Evolutionary conservation across 2,329 filamentous ascomycete species (phyloP).

Genomic region (Myriosclerotinia scirpicola): DNA sequence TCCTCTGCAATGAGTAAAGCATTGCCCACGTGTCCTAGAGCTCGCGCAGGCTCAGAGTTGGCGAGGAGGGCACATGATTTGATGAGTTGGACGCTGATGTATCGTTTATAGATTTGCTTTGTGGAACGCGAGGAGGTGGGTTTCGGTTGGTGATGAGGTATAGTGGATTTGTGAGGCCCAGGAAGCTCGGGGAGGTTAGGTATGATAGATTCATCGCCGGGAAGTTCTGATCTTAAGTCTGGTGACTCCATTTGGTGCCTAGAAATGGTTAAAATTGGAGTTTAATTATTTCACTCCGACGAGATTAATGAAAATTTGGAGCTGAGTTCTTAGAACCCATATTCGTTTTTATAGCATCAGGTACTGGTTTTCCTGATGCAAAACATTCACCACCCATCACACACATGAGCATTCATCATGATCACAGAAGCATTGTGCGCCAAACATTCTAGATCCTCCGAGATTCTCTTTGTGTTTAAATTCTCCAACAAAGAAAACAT

Average conservation of each 20-base stretch:
- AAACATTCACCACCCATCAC: background rate
- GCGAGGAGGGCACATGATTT: conserved; percentile 26
- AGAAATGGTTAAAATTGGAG: background rate
- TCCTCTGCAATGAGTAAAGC: conserved; percentile 23
- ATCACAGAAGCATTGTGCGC: background rate
- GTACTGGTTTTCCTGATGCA: background rate
- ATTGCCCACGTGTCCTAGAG: conserved; percentile 20
- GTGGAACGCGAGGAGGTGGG: background rate
- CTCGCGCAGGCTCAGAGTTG: background rate
- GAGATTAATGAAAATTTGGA: background rate
- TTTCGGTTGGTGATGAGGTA: too few relatives aligned
- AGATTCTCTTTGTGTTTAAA: background rate
- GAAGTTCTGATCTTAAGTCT: background rate
- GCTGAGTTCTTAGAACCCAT: fast-evolving
- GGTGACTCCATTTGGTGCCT: background rate
- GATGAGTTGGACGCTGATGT: conserved; percentile 26
- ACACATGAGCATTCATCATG: background rate
- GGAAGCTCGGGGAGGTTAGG: background rate
- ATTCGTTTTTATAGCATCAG: too few relatives aligned
- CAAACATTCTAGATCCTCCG: background rate
- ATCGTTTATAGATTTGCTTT: background rate
- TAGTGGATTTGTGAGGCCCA: background rate
- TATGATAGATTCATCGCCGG: background rate
- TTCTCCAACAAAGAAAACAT: background rate
- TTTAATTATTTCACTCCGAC: background rate